Evolutionary conservation across 345 rosid species (phyloP).

Genomic region (Bruguiera sexangula): DNA sequence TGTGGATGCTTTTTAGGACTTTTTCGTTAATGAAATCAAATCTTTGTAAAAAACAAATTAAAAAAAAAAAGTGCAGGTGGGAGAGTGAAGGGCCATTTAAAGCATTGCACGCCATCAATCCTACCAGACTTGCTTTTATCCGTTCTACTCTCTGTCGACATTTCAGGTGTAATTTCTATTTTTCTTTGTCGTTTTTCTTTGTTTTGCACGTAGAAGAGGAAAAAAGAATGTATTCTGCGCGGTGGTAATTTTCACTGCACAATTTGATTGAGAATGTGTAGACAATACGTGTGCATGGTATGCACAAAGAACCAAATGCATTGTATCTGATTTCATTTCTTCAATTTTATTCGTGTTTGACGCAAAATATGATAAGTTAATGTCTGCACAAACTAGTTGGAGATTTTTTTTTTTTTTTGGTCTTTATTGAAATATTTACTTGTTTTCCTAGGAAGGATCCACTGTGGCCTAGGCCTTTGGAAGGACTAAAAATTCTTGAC

Average conservation of each 20-base stretch:
- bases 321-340: too few species aligned
- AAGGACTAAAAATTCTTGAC: slow-evolving; percentile 72
- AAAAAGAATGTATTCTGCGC: neutral
- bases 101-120: slow-evolving; percentile 82
- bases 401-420: neutral
- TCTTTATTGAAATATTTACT: neutral
- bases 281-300: too few species aligned
- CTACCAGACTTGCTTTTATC: slow-evolving; percentile 81
- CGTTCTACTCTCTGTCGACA: slow-evolving; percentile 90
- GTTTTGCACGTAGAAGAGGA: neutral
- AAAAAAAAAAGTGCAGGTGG: slow-evolving; percentile 53
- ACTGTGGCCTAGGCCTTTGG: slow-evolving; percentile 61
- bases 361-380: neutral
- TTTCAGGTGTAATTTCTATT: slow-evolving; percentile 46
- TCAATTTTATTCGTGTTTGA: neutral
- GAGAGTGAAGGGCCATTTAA: slow-evolving; percentile 85
- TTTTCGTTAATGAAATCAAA: neutral
- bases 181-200: neutral
- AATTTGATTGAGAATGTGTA: too few species aligned
- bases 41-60: neutral
- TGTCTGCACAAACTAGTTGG: neutral
- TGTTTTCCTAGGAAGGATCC: slow-evolving; percentile 69
- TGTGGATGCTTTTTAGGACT: neutral
- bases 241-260: too few species aligned
- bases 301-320: too few species aligned